Evolutionary conservation across 2,329 filamentous ascomycete genomes (phyloP).

Genomic region (Monilinia fructicola): DNA sequence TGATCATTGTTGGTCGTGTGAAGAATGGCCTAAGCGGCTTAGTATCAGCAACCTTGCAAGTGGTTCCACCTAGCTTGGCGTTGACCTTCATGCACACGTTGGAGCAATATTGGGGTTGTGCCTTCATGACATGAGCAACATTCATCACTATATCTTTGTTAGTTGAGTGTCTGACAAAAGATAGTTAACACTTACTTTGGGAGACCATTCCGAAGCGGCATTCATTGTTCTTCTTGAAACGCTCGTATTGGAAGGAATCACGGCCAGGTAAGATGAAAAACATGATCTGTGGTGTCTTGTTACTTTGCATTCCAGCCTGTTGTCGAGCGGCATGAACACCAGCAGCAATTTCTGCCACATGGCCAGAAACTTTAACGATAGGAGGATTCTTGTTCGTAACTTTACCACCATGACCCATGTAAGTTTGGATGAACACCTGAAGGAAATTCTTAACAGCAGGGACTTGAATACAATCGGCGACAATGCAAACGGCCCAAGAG

Average conservation of each 20-base stretch:
- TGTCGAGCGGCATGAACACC: constrained; percentile 26
- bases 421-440: constrained; percentile 60
- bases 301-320: constrained; percentile 29
- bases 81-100: constrained; percentile 98
- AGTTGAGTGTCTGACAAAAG: background rate
- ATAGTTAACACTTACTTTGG: constrained; percentile 51
- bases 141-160: constrained; percentile 59
- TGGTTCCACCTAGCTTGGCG: constrained; percentile 86
- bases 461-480: constrained; percentile 55
- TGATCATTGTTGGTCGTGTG: constrained; percentile 68
- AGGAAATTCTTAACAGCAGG: constrained; percentile 53
- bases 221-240: constrained; percentile 87
- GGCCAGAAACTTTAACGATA: constrained; percentile 35
- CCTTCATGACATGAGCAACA: constrained; percentile 64
- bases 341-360: constrained; percentile 25
- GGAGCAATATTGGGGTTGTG: constrained; percentile 79
- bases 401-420: constrained; percentile 60
- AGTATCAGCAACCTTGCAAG: constrained; percentile 46
- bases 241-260: constrained; percentile 71
- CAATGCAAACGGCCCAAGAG: constrained; percentile 73
- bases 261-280: constrained; percentile 75
- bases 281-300: constrained; percentile 64
- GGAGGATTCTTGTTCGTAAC: constrained; percentile 50
- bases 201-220: constrained; percentile 81
- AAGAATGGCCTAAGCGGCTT: constrained; percentile 43